These are phyloP conservation scores for Lentinula lateritia DNA, from an alignment of 768 basidiomycete genomes.

Conservation along the genomic window DNA sequence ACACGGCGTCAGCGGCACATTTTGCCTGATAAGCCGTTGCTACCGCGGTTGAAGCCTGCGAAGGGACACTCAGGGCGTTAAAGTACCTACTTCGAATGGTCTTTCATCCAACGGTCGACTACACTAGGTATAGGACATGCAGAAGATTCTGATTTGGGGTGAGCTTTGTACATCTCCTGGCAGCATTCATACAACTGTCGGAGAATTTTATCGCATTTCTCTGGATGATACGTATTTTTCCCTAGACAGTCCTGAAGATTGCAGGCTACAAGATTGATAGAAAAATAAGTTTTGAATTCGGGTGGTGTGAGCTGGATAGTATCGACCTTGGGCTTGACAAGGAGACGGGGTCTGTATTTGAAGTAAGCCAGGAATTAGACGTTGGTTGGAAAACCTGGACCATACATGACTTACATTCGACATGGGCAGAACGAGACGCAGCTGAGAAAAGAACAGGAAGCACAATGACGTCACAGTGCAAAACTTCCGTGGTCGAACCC, in stretches of 20 bases:
- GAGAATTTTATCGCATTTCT: constrained; percentile 51
- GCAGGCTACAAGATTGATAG: constrained; percentile 40
- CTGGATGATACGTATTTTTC: constrained; percentile 59
- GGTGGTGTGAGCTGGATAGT: background rate
- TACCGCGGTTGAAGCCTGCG: background rate
- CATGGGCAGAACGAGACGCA: background rate
- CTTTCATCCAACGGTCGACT: constrained; percentile 55
- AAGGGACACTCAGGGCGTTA: background rate
- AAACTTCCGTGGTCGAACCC: too few species aligned
- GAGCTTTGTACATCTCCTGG: constrained; percentile 46
- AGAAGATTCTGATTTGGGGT: constrained; percentile 40
- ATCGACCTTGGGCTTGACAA: constrained; percentile 3
- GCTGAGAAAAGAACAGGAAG: background rate
- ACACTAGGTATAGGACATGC: constrained; percentile 55
- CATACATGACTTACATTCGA: background rate
- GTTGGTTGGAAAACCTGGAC: background rate
- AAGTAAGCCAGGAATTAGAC: background rate
- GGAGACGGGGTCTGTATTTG: background rate
- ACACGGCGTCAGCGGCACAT: too few species aligned
- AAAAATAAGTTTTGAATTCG: too few species aligned
- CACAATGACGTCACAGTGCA: background rate
- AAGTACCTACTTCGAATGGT: constrained; percentile 27
- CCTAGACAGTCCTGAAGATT: constrained; percentile 56
- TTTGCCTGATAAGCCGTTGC: background rate
- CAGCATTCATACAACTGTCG: constrained; percentile 60